phyloP scores from a whole-genome alignment of 1,284 basidiomycete species.

The Austroboletus niveus region DNA sequence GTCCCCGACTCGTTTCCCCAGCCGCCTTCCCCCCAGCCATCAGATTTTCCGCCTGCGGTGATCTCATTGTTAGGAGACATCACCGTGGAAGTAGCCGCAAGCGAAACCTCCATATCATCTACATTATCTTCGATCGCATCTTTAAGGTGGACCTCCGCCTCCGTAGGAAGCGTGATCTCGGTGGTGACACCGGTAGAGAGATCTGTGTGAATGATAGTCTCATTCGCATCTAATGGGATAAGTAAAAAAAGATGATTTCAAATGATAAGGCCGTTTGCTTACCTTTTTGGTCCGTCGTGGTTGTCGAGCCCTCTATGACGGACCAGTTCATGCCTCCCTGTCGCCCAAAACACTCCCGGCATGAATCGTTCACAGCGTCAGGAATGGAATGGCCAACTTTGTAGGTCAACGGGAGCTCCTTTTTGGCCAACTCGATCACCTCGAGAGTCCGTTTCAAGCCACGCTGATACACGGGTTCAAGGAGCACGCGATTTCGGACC shows the following conservation, averaged over 20 bases:
- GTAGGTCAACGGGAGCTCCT: slow-evolving; percentile 57
- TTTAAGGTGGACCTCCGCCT: slow-evolving; percentile 22
- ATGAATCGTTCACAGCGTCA: slow-evolving; percentile 51
- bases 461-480: slow-evolving; percentile 38
- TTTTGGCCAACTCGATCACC: slow-evolving; percentile 47
- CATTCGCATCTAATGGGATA: slow-evolving; percentile 3
- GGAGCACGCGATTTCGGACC: slow-evolving; percentile 54
- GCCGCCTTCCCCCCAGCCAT: slow-evolving; percentile 1
- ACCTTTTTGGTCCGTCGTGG: slow-evolving; percentile 10
- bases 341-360: slow-evolving; percentile 45
- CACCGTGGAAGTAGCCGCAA: background rate
- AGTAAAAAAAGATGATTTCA: background rate
- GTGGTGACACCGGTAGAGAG: slow-evolving; percentile 14
- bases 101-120: slow-evolving; percentile 20
- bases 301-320: slow-evolving; percentile 1
- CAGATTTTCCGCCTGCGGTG: background rate
- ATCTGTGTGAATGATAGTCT: slow-evolving; percentile 18
- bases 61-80: background rate
- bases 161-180: slow-evolving; percentile 24
- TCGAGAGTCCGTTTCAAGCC: slow-evolving; percentile 48
- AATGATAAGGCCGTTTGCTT: background rate
- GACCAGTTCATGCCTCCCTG: slow-evolving; percentile 37
- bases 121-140: slow-evolving; percentile 33
- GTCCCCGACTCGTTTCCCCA: slow-evolving; percentile 6
- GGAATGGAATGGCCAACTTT: slow-evolving; percentile 53